phyloP scores from a whole-genome alignment of 352 stramenopile genomes.

The Phytopythium vexans region DNA sequence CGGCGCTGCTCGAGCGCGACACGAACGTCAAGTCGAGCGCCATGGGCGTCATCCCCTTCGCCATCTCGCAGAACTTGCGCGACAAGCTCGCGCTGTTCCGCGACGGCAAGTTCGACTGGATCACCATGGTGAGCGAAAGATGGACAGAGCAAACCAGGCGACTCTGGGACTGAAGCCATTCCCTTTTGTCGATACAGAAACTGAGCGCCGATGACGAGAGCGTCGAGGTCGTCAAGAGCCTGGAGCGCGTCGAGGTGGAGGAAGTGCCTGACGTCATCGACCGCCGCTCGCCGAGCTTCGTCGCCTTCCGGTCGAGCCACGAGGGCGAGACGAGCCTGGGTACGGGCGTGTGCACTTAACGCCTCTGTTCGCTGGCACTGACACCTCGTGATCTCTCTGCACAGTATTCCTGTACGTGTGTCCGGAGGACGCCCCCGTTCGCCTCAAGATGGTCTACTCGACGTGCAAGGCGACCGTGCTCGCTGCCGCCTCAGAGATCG shows the following conservation, averaged over 20 bases:
- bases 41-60: constrained; percentile 88
- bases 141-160: neutral
- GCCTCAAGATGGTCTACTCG: constrained; percentile 91
- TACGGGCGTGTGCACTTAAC: neutral
- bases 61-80: constrained; percentile 74
- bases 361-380: neutral
- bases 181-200: constrained; percentile 38
- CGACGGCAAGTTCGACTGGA: constrained; percentile 85
- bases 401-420: constrained; percentile 90
- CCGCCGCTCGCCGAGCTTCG: constrained; percentile 68
- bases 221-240: constrained; percentile 75
- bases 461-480: constrained; percentile 86
- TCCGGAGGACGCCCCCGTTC: constrained; percentile 80
- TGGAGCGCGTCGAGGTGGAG: constrained; percentile 67
- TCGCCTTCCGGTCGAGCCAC: constrained; percentile 63
- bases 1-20: constrained; percentile 72
- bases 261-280: constrained; percentile 60
- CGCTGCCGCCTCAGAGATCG: constrained; percentile 52
- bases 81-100: constrained; percentile 76
- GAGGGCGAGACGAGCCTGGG: neutral
- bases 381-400: no score
- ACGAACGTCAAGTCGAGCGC: constrained; percentile 86
- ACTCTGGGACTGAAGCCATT: no score
- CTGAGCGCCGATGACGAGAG: constrained; percentile 72
- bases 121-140: constrained; percentile 65